Evolutionary conservation across 768 basidiomycete genomes (phyloP), one percentile per base, ranked within the genome.

Genomic region (Dendrothele bispora): DNA sequence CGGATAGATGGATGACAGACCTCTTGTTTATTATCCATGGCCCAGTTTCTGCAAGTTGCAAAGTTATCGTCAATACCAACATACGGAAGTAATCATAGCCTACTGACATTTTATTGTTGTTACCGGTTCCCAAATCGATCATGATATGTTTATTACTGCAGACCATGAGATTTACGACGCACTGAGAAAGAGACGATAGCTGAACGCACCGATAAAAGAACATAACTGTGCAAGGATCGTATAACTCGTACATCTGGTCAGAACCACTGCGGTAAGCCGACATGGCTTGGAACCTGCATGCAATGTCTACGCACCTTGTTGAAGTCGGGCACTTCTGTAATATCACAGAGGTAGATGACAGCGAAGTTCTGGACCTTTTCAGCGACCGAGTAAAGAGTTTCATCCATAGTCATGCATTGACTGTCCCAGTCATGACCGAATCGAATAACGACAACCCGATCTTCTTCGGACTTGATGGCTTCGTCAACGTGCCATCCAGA

Each of bases 41-140:
- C 84, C 97, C 97, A 98, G 66, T 98, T 98, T 67, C 97, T 98
- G 57, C 37, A 32, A 32, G 20, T 28, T 32, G 24, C 14, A 39
- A 26, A 11, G 24, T 18, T 37, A 39, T 60, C 40, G 63, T 46
- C 27, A 46, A 5, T 14, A n/a, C 27, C 17, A 20, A 2, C 29
- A 29, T 20, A 25, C 0, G 38, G 29, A 24, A 46, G 11, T 18
- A 24, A 44, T n/a, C 26, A 30, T 34, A 21, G 14, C 10, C 15
- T 3, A 75, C 91, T 55, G 49, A 95, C 94, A 97, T 97, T 74
- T 98, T 98, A 71, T 98, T 98, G 71, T 98, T 98, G 69, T 98
- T 97, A 75, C 95, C 95, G 41, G 95, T 98, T n/a, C 94, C 95
- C 55, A 98, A 71, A 81, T 98, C 97, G 61, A 99, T 98, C 95